A percentile compares a stretch with the other conserved stretches of the same genome.
Conservation (phyloP, 2,329 filamentous ascomycete species). For the Venturia carpophila region DNA sequence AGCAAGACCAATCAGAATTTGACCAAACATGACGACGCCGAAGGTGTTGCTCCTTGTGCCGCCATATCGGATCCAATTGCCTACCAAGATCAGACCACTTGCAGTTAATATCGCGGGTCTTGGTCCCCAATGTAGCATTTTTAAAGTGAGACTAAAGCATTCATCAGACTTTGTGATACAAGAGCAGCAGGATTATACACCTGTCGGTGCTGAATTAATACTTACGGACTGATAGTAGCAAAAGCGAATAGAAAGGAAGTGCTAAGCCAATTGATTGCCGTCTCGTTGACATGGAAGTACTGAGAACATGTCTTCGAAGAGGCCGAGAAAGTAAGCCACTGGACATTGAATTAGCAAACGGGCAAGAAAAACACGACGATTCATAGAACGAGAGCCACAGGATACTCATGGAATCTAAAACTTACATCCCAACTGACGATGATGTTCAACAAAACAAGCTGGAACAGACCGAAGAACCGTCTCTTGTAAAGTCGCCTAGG, state of each 20-base stretch:
- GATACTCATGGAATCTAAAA: slow-evolving; percentile 24
- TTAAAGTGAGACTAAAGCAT: slow-evolving; percentile 50
- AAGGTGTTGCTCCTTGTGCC: slow-evolving; percentile 60
- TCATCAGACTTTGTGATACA: background rate
- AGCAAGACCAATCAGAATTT: slow-evolving; percentile 79
- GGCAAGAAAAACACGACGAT: background rate
- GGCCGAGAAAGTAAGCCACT: slow-evolving; percentile 91
- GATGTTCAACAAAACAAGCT: slow-evolving; percentile 82
- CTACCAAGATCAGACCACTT: slow-evolving; percentile 64
- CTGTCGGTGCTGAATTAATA: slow-evolving; percentile 21
- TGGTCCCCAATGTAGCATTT: slow-evolving; percentile 70
- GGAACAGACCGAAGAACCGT: slow-evolving; percentile 78
- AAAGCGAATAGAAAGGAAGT: slow-evolving; percentile 85
- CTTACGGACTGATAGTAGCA: slow-evolving; percentile 58
- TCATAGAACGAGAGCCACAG: no score
- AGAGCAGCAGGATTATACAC: no score
- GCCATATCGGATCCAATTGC: slow-evolving; percentile 87
- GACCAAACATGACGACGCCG: slow-evolving; percentile 77
- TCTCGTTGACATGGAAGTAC: slow-evolving; percentile 69
- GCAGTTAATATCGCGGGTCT: slow-evolving; percentile 68
- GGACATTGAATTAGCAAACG: slow-evolving; percentile 13
- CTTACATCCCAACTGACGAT: slow-evolving; percentile 93
- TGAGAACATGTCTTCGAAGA: slow-evolving; percentile 64
- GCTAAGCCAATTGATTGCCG: slow-evolving; percentile 84
- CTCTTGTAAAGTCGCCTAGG: slow-evolving; percentile 58